phyloP scores from a whole-genome alignment of 495 filamentous ascomycete species.

The Lichina pygmaea region DNA sequence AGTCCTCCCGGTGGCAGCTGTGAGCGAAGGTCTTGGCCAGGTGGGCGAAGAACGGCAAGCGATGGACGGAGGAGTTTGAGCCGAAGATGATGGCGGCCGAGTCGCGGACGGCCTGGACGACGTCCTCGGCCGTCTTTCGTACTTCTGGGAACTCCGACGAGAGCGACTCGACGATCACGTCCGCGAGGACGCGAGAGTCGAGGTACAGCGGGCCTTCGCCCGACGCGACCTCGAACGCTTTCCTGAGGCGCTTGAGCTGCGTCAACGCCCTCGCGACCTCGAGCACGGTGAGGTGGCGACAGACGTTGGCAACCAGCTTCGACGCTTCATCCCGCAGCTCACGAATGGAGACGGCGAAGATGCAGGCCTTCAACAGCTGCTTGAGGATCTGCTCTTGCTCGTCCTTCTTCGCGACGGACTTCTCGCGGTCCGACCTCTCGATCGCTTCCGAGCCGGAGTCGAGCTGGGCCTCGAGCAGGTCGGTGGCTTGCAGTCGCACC shows the following conservation, averaged over 20 bases:
- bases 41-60: conserved; percentile 57
- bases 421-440: conserved; percentile 45
- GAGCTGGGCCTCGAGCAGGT: conserved; percentile 42
- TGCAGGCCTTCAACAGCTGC: conserved; percentile 64
- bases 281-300: conserved; percentile 72
- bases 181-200: conserved; percentile 61
- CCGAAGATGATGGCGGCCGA: conserved; percentile 65
- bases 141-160: conserved; percentile 56
- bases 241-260: conserved; percentile 39
- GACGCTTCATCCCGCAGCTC: conserved; percentile 51
- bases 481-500: conserved; percentile 68
- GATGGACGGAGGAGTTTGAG: conserved; percentile 32
- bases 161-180: conserved; percentile 66
- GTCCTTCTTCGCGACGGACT: conserved; percentile 64
- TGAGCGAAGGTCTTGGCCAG: conserved; percentile 66
- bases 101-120: conserved; percentile 49
- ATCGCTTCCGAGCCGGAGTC: conserved; percentile 32
- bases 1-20: conserved; percentile 86
- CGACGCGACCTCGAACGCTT: conserved; percentile 53
- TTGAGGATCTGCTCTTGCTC: conserved; percentile 56
- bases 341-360: conserved; percentile 60
- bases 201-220: conserved; percentile 72
- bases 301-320: conserved; percentile 48
- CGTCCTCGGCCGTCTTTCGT: conserved; percentile 57
- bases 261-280: conserved; percentile 62